phyloP scores from a whole-genome alignment of 306 rosid species.

The Morella rubra region DNA sequence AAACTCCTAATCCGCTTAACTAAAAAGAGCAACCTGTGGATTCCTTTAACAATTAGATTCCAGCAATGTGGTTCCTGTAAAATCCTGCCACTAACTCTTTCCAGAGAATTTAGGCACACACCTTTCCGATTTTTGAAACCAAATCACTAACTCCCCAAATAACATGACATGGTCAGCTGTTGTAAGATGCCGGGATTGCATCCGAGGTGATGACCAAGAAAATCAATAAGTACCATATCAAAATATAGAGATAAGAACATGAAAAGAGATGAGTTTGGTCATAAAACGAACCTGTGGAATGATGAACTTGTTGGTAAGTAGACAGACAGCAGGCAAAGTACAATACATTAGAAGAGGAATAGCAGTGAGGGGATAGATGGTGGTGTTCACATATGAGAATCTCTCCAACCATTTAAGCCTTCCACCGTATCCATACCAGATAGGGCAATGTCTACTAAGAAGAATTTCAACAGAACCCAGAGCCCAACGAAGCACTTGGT shows the following conservation, averaged over 20 bases:
- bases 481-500: slow-evolving; percentile 99
- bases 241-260: neutral
- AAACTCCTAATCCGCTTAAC: too few relatives aligned
- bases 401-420: slow-evolving; percentile 95
- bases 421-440: slow-evolving; percentile 96
- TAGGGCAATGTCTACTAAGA: slow-evolving; percentile 88
- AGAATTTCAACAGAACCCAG: slow-evolving; percentile 96
- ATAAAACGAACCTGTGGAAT: slow-evolving; percentile 83
- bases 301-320: slow-evolving; percentile 93
- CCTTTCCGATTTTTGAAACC: neutral
- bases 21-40: neutral
- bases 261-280: neutral
- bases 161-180: neutral
- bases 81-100: neutral
- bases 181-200: neutral
- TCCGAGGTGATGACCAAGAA: neutral
- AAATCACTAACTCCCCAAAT: neutral
- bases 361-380: slow-evolving; percentile 89
- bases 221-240: neutral
- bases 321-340: slow-evolving; percentile 94
- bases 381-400: slow-evolving; percentile 92
- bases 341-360: slow-evolving; percentile 91
- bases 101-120: neutral
- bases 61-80: neutral
- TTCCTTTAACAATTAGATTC: neutral